Evolutionary conservation across 176 grass and related monocot species (phyloP).

Genomic region (Panicum miliaceum): DNA sequence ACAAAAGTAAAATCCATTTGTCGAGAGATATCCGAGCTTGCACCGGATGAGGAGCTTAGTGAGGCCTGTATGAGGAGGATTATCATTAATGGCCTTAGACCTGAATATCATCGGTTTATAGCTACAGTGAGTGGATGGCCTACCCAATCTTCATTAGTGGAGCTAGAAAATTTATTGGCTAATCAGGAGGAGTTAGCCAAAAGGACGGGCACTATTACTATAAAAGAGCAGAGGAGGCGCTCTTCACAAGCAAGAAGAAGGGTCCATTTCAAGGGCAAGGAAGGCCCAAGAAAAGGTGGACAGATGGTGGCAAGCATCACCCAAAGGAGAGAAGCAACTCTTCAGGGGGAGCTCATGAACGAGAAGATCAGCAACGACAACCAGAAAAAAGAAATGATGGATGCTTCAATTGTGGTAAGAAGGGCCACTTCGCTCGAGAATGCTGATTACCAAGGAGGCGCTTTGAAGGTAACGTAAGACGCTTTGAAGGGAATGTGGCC

Average conservation of each 20-base stretch:
- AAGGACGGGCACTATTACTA: neutral
- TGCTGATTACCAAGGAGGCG: neutral
- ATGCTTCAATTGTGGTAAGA: neutral
- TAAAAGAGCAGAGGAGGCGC: slow-evolving; percentile 33
- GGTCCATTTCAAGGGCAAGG: neutral
- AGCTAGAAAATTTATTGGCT: slow-evolving; percentile 29
- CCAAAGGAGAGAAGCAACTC: neutral
- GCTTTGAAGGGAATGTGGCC: neutral
- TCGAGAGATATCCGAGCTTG: neutral
- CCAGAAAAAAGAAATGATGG: neutral
- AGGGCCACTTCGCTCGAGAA: neutral
- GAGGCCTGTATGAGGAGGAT: neutral
- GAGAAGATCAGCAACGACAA: neutral
- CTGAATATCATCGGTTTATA: slow-evolving; percentile 22
- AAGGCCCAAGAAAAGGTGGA: neutral
- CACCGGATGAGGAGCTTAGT: neutral
- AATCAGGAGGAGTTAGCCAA: neutral
- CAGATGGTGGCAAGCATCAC: neutral
- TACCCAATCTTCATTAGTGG: neutral
- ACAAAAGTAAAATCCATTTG: slow-evolving; percentile 2
- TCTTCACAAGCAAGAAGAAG: neutral
- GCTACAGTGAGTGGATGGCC: neutral
- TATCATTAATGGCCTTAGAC: neutral
- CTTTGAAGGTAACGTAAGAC: neutral
- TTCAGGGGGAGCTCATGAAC: neutral